Evolutionary conservation across 495 filamentous ascomycete genomes (phyloP).

Genomic region (Penicillium goetzii): DNA sequence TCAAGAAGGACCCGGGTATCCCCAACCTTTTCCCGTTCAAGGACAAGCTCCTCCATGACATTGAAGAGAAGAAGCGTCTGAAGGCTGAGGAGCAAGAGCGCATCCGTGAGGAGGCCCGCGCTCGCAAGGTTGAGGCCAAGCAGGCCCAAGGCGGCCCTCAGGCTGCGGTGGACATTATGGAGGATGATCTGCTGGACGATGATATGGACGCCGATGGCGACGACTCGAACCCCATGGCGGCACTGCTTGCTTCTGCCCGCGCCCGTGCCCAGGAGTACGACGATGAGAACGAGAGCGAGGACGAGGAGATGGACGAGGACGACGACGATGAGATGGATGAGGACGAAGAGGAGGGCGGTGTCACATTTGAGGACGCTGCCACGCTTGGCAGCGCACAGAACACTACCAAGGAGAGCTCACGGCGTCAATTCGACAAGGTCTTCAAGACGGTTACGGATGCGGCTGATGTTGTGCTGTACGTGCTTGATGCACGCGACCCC

Average conservation of each 20-base stretch:
- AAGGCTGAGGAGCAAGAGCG: slow-evolving; percentile 79
- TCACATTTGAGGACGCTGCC: slow-evolving; percentile 31
- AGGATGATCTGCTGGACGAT: slow-evolving; percentile 55
- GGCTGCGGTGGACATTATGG: slow-evolving; percentile 47
- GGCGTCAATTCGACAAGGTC: slow-evolving; percentile 88
- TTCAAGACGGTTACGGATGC: slow-evolving; percentile 93
- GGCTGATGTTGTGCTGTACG: slow-evolving; percentile 91
- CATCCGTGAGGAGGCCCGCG: slow-evolving; percentile 71
- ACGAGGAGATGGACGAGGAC: slow-evolving; percentile 54
- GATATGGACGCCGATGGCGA: slow-evolving; percentile 59
- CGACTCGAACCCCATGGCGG: slow-evolving; percentile 87
- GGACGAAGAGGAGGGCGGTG: slow-evolving; percentile 48
- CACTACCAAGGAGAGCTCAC: slow-evolving; percentile 68
- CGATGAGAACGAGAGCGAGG: slow-evolving; percentile 58
- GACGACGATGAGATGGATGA: slow-evolving; percentile 63
- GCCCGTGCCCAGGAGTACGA: slow-evolving; percentile 85
- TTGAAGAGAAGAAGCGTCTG: slow-evolving; percentile 80
- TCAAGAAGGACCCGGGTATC: slow-evolving; percentile 97
- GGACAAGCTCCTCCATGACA: slow-evolving; percentile 89
- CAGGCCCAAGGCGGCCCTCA: slow-evolving; percentile 41
- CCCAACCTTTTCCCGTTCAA: slow-evolving; percentile 98
- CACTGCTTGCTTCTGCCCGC: slow-evolving; percentile 85
- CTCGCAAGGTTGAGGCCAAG: slow-evolving; percentile 53
- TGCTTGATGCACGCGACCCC: slow-evolving; percentile 91
- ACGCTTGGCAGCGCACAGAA: slow-evolving; percentile 37